Base-by-base conservation (phyloP, 371 early-diverging fungal genomes). In the Fennellomyces sp. region DNA sequence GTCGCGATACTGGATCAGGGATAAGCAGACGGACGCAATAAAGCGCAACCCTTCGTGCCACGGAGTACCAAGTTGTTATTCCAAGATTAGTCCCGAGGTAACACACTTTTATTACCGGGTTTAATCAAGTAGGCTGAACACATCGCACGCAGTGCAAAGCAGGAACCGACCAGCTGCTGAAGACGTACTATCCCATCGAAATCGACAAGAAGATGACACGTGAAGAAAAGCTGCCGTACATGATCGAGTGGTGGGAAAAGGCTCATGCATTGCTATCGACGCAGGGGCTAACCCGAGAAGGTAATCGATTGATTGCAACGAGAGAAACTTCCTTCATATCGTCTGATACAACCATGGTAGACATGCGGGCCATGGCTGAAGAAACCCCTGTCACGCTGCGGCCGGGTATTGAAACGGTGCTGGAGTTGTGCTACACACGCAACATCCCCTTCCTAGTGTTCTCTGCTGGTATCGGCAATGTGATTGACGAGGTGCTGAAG, bases 181-280 rank as follows among this genome's bases (percentile, higher is more conserved):
- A 82, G 17, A 83, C 78, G 15, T 92, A 85, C 73, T 92, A 90
- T 64, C 91, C 91, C 1, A 88, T 91, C 49, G 91, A 92, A 55
- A 82, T 90, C 26, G 69, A 78, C 25, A 68, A 70, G 21, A 72
- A 58, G 0, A 61, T 88, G 61, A 70, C 83, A 3, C 56, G 61
- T 48, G 81, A 78, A 45, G 87, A 88, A 60, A 90, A 90, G 69
- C 74, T 79, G 13, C 79, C 79, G 12, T 81, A 81, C 15, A 92
- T 92, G 91, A 68, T 81, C 13, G 82, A 83, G 30, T 92, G 93
- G 93, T 91, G 91, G 90, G 25, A 66, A 7, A 70, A 76, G 53
- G 80, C 86, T n/a, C 90, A 92, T 51, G 65, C 70, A 8, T 55
- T 66, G n/a, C 64, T 89, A 7, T 61, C 86, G 29, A 65, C 56